Conservation (phyloP, 2,329 filamentous ascomycete species). For the Grosmannia serpens region DNA sequence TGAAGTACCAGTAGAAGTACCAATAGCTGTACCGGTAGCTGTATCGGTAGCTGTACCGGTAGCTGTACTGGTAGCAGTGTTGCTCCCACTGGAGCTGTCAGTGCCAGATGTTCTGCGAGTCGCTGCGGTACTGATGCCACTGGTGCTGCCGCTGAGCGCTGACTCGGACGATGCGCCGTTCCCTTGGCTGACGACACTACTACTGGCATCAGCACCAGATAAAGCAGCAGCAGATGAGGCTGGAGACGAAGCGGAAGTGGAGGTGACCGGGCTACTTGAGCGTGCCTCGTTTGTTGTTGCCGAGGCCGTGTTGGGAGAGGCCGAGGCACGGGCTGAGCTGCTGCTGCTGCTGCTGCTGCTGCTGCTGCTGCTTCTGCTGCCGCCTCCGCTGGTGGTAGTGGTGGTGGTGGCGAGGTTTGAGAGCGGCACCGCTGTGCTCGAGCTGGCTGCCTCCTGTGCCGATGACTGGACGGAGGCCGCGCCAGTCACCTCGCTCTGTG, state of each 20-base stretch:
- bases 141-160: background rate
- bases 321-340: background rate
- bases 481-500: background rate
- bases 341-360: background rate
- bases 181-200: background rate
- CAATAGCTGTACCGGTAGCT: background rate
- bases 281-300: no score
- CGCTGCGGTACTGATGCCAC: background rate
- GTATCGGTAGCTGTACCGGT: background rate
- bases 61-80: background rate
- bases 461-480: slow-evolving; percentile 4
- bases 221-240: background rate
- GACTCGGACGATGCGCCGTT: no score
- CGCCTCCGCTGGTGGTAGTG: no score
- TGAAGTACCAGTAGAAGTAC: background rate
- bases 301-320: no score
- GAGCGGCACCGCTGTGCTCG: background rate
- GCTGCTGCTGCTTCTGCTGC: background rate
- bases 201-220: background rate
- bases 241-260: background rate
- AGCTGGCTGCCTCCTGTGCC: slow-evolving; percentile 4
- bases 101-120: background rate
- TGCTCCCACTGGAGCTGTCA: background rate
- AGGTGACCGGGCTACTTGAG: no score
- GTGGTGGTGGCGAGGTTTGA: background rate